These are phyloP conservation scores for Aspergillus sp. DNA, from an alignment of 2,329 filamentous ascomycete species.

Conservation along the genomic window DNA sequence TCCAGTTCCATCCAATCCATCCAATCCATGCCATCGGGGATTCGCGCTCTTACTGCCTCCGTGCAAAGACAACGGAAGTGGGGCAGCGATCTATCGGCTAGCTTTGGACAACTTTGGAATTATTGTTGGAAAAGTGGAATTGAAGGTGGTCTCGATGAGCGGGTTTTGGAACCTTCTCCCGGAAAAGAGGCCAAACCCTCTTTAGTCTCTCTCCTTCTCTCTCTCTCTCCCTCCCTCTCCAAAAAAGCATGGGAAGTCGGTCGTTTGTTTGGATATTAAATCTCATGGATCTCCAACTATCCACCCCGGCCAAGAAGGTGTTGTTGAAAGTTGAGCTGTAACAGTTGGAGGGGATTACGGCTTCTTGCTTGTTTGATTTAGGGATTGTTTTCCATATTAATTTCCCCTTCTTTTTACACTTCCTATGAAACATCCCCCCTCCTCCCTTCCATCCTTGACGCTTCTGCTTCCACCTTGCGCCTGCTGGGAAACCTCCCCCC, in stretches of 20 bases:
- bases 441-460: background rate
- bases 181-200: too few species aligned
- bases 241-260: background rate
- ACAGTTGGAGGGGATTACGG: background rate
- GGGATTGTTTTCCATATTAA: background rate
- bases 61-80: background rate
- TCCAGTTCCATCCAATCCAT: background rate
- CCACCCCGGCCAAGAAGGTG: too few species aligned
- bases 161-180: background rate
- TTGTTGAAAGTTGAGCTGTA: background rate
- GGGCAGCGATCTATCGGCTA: slow-evolving; percentile 19
- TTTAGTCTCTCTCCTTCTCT: too few species aligned
- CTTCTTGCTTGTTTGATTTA: background rate
- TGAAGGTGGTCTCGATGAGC: too few species aligned
- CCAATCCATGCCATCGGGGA: too few species aligned
- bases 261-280: background rate
- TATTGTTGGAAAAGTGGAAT: background rate
- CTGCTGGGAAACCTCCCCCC: background rate
- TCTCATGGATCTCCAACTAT: background rate
- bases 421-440: background rate
- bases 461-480: background rate
- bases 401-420: too few species aligned
- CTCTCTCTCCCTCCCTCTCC: background rate
- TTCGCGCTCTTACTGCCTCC: background rate
- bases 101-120: background rate